Conservation (phyloP, 192 early-diverging fungal genomes). For the Coemansia sp. region DNA sequence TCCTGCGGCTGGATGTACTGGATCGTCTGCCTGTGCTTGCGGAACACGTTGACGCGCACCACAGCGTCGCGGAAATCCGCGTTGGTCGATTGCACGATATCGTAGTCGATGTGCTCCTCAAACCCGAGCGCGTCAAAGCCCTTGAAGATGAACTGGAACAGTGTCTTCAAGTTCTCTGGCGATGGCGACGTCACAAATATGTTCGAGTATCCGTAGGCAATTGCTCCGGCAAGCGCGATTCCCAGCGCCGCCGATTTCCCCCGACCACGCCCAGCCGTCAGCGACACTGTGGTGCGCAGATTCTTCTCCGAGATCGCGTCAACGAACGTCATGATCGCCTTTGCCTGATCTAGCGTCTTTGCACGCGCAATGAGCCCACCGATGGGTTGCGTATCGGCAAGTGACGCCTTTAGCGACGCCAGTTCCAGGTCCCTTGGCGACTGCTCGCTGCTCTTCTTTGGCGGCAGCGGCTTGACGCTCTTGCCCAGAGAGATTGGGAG, state of each 20-base stretch:
- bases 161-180: conserved; percentile 96
- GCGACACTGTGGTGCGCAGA: conserved; percentile 82
- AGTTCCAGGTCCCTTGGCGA: conserved; percentile 62
- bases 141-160: conserved; percentile 98
- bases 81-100: conserved; percentile 97
- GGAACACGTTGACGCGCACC: conserved; percentile 94
- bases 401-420: conserved; percentile 75
- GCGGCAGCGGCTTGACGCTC: conserved; percentile 84
- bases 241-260: conserved; percentile 98
- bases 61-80: conserved; percentile 94
- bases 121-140: conserved; percentile 98
- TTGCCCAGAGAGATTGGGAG: conserved; percentile 91
- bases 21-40: conserved; percentile 96
- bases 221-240: conserved; percentile 88
- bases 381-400: conserved; percentile 89
- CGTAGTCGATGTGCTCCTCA: conserved; percentile 98
- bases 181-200: conserved; percentile 98
- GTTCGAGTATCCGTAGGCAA: conserved; percentile 99
- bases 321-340: conserved; percentile 94
- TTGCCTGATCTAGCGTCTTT: conserved; percentile 93
- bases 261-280: conserved; percentile 94
- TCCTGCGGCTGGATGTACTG: conserved; percentile 98
- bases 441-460: conserved; percentile 24
- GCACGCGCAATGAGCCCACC: conserved; percentile 77
- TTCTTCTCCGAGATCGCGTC: conserved; percentile 95